Evolutionary conservation across 2,329 filamentous ascomycete genomes (phyloP), one percentile per base, ranked within the genome.

Genomic region (Aspergillus versicolor): DNA sequence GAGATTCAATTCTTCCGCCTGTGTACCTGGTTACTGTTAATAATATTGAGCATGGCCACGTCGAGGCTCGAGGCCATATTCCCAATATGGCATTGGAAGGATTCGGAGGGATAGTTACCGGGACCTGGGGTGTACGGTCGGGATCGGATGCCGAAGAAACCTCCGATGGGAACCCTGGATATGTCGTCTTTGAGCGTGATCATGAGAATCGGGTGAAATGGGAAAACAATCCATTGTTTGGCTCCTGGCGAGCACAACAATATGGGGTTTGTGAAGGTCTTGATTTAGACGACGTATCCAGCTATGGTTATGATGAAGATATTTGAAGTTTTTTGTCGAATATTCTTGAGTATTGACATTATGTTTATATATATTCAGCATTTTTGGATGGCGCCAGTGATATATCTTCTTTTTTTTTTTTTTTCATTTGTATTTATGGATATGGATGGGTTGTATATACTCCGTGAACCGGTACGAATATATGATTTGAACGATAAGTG

Each of bases 171-270:
- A 57, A 63, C 30, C 71, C 70, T 1, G 74, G 68, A 2, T 77
- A 77, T 65, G 73, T 77, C 4, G 74, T 71, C 54, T 77, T 77
- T 56, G 71, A 75, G 22, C 68, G 66, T 55, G 71, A 75, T 48
- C 62, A 63, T 3, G 67, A 75, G 30, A 68, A 70, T 2, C 65
- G 61, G 37, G 68, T 69, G 13, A 66, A 64, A 50, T 73, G 71
- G 68, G 62, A 64, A 13, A 59, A 61, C 15, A 76, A 74, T 54
- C 64, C 68, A 27, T 61, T 73, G 41, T 77, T 73, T 62, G 69
- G 70, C 3, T 57, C 68, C 24, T 77, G 75, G 75, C 68, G 73
- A 54, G 63, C 69, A 17, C 66, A 72, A 50, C 64, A 73, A 53
- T 58, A 66, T 54, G 67, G 72, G 50, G 69, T 76, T 22, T 77